These are phyloP conservation scores for Ogataea sp. DNA, from an alignment of 805 yeast genomes.

Conservation along the genomic window DNA sequence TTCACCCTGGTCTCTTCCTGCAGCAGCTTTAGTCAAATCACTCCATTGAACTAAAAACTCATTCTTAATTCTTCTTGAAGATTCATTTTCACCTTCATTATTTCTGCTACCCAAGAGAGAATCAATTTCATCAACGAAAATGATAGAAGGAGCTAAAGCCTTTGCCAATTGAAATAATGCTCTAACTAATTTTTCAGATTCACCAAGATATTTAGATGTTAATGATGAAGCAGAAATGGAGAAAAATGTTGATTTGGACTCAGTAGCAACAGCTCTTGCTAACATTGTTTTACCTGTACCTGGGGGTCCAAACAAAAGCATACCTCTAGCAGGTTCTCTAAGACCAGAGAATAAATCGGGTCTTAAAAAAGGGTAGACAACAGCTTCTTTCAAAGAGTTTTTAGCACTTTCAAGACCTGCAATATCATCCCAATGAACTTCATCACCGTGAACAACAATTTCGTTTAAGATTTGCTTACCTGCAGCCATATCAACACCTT, in stretches of 20 bases:
- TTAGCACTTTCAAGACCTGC: slow-evolving; percentile 91
- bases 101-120: slow-evolving; percentile 74
- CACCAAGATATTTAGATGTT: slow-evolving; percentile 84
- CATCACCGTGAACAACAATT: slow-evolving; percentile 83
- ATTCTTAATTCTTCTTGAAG: slow-evolving; percentile 82
- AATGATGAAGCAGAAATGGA: slow-evolving; percentile 85
- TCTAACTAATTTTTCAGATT: slow-evolving; percentile 86
- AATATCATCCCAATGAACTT: slow-evolving; percentile 90
- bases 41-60: slow-evolving; percentile 96
- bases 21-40: slow-evolving; percentile 79
- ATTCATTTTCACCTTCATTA: slow-evolving; percentile 69
- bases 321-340: slow-evolving; percentile 93
- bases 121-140: slow-evolving; percentile 94
- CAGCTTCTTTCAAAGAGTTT: slow-evolving; percentile 83
- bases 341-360: slow-evolving; percentile 89
- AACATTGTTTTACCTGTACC: slow-evolving; percentile 99
- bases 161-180: slow-evolving; percentile 82
- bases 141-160: slow-evolving; percentile 84
- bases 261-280: slow-evolving; percentile 94
- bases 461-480: slow-evolving; percentile 84
- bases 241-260: slow-evolving; percentile 87
- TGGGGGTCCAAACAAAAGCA: slow-evolving; percentile 94
- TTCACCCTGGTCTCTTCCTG: slow-evolving; percentile 52
- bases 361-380: slow-evolving; percentile 88
- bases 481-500: slow-evolving; percentile 72